A percentile compares a stretch with the other conserved stretches of the same genome.
phyloP scores from a whole-genome alignment of 116 monocot species.

The Cymodocea nodosa region DNA sequence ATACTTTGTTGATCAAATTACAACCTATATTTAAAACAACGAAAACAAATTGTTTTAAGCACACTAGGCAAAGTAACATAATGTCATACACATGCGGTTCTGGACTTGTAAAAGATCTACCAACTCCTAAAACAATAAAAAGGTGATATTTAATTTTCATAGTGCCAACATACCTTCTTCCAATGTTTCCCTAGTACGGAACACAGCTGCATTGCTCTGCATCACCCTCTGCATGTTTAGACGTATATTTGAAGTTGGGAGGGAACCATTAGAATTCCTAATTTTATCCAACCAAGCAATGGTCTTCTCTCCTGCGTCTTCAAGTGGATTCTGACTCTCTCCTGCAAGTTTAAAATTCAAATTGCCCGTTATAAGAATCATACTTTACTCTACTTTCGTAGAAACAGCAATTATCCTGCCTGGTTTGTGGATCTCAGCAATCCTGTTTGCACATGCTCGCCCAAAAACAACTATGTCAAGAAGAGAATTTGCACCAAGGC shows the following conservation, averaged over 20 bases:
- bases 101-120: neutral
- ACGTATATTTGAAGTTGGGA: slow-evolving; percentile 85
- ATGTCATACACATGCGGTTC: neutral
- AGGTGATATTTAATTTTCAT: neutral
- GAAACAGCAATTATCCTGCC: slow-evolving; percentile 16
- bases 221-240: slow-evolving; percentile 95
- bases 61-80: neutral
- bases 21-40: slow-evolving; percentile 39
- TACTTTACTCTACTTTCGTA: neutral
- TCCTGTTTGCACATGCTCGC: slow-evolving; percentile 93
- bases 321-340: slow-evolving; percentile 71
- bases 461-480: slow-evolving; percentile 99
- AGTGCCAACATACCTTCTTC: slow-evolving; percentile 60
- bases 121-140: neutral
- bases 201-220: slow-evolving; percentile 99
- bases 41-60: neutral
- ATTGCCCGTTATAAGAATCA: neutral
- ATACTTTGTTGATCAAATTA: slow-evolving; percentile 67
- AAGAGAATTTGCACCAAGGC: slow-evolving; percentile 97
- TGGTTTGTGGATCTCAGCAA: slow-evolving; percentile 78
- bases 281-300: slow-evolving; percentile 91
- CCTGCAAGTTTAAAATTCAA: slow-evolving; percentile 22
- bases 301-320: slow-evolving; percentile 77
- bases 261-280: slow-evolving; percentile 81
- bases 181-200: slow-evolving; percentile 89